phyloP scores from a whole-genome alignment of 2,329 filamentous ascomycete species.

The Epichloe typhina region DNA sequence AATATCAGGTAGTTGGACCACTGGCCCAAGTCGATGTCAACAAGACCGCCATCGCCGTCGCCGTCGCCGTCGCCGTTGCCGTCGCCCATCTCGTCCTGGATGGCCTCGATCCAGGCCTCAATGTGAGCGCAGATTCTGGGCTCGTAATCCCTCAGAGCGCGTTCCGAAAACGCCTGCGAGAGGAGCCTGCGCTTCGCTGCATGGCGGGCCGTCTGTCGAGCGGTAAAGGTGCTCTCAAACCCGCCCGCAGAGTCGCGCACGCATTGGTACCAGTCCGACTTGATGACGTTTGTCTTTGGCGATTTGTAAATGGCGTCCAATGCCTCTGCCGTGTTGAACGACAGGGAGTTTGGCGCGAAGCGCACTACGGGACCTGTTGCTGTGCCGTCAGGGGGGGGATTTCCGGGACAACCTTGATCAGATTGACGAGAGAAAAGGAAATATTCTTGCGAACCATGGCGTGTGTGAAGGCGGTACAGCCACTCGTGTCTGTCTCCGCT shows the following conservation, averaged over 20 bases:
- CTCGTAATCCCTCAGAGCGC: neutral
- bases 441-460: slow-evolving; percentile 8
- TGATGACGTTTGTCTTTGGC: slow-evolving; percentile 11
- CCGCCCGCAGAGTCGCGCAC: slow-evolving; percentile 5
- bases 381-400: neutral
- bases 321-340: slow-evolving; percentile 10
- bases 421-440: neutral
- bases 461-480: slow-evolving; percentile 9
- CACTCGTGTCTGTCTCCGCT: slow-evolving; percentile 11
- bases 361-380: slow-evolving; percentile 9
- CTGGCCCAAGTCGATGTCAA: too few species aligned
- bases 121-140: slow-evolving; percentile 7
- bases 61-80: neutral
- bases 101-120: slow-evolving; percentile 8
- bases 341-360: slow-evolving; percentile 9
- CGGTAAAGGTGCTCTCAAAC: slow-evolving; percentile 8
- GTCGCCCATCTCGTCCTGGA: slow-evolving; percentile 6
- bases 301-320: slow-evolving; percentile 9
- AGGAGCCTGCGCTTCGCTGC: slow-evolving; percentile 1
- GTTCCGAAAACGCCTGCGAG: slow-evolving; percentile 2
- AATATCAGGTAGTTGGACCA: too few species aligned
- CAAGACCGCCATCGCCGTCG: neutral
- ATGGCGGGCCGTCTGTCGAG: slow-evolving; percentile 9
- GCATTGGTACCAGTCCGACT: slow-evolving; percentile 12
- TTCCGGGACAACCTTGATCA: too few species aligned